Evolutionary conservation across 225 moss, liverwort and hornwort genomes (phyloP).

Genomic region (Climacium dendroides): DNA sequence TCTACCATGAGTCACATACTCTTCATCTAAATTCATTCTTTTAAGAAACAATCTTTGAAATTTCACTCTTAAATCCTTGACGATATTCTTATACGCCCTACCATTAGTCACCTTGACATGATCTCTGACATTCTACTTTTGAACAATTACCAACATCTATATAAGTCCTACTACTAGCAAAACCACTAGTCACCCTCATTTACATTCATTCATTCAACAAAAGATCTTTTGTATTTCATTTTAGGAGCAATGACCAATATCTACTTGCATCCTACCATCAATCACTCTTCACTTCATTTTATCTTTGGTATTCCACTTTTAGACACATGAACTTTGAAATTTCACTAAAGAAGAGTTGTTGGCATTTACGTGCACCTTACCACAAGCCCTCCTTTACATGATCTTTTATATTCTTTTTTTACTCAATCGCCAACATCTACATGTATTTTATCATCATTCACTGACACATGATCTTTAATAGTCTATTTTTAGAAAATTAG

Average conservation of each 20-base stretch:
- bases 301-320: no score
- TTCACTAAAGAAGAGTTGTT: no score
- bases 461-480: neutral
- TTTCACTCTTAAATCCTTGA: neutral
- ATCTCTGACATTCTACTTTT: neutral
- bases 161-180: neutral
- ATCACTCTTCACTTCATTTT: no score
- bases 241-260: no score
- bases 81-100: accelerated
- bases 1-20: neutral
- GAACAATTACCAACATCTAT: neutral
- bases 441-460: neutral
- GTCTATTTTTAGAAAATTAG: neutral
- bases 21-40: neutral
- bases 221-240: no score
- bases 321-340: no score
- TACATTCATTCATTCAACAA: no score
- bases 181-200: no score
- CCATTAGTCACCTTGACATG: neutral
- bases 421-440: neutral
- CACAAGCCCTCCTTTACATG: no score
- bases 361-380: no score
- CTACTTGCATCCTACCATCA: no score
- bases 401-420: no score
- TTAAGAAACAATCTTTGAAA: neutral